Evolutionary conservation across 2,329 filamentous ascomycete species (phyloP), one percentile per base, ranked within the genome.

Genomic region (Penicillium polonicum): DNA sequence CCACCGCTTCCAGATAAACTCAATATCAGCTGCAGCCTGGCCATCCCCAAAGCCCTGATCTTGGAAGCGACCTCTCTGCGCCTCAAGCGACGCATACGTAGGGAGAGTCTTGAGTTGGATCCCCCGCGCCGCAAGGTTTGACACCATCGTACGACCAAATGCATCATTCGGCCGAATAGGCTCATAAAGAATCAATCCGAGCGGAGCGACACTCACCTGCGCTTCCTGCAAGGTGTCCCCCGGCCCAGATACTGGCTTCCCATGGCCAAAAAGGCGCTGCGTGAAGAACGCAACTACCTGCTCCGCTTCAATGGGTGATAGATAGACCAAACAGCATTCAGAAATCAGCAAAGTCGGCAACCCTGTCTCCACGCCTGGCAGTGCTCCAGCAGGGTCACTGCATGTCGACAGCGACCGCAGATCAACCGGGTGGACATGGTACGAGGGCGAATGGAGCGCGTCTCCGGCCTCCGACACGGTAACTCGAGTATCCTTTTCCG

Each of bases 311-410:
- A 81, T 68, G 0, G 87, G 82, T 9, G 87, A 82, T 1, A 99
- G 83, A 70, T 99, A 99, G 72, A 94, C 91, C 33, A 99, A 83
- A 72, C 94, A 99, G 80, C 94, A 97, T 75, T 99, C 94, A 0
- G 93, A 97, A 7, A 99, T 82, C 25, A 99, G 76, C 9, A 99
- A 78, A 0, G 94, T 99, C 0, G 94, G 91, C 0, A 90, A 67
- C 25, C 70, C 84, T 67, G 65, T 75, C 70, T 78, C 83, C 65
- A 78, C 85, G 64, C 81, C 81, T 21, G 69, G 65, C 5, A 85
- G 70, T 25, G 54, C 56, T 17, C 50, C 49, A 12, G 57, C 27
- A n/a, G 55, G 44, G 23, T 58, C 31, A 27, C 38, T 59, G 39
- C 41, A 50, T 36, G 5, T 59, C 58, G 27, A 62, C 5, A 93